These are phyloP conservation scores for Boletus tomentosulus DNA, from an alignment of 768 basidiomycete genomes.

Conservation along the genomic window DNA sequence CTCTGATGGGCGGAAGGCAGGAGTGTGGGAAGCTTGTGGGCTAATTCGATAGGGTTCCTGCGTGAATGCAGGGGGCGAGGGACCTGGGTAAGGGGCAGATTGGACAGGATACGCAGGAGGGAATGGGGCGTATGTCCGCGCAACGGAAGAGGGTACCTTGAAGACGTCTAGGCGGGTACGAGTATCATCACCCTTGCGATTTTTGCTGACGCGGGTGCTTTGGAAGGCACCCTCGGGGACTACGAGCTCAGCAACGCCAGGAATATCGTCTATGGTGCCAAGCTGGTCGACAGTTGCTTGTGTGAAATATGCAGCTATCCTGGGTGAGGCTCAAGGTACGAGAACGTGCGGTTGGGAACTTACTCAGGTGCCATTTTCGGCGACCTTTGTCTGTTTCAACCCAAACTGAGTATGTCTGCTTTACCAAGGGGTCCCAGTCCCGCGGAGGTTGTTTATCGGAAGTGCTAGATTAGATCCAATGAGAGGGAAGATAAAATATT, in stretches of 20 bases:
- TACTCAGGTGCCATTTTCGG: constrained; percentile 83
- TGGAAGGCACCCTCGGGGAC: constrained; percentile 67
- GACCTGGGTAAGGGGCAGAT: constrained; percentile 21
- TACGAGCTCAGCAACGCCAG: constrained; percentile 51
- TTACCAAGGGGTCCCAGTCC: constrained; percentile 68
- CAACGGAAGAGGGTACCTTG: constrained; percentile 28
- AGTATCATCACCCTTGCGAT: constrained; percentile 40
- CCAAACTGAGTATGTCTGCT: constrained; percentile 84
- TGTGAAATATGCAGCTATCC: constrained; percentile 77
- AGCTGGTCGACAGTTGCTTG: constrained; percentile 69
- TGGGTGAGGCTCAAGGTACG: constrained; percentile 18
- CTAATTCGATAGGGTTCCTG: constrained; percentile 24
- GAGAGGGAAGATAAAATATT: constrained; percentile 7
- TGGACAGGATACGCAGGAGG: constrained; percentile 32
- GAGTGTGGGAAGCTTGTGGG: constrained; percentile 22
- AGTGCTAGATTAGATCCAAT: constrained; percentile 21
- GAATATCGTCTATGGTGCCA: constrained; percentile 66
- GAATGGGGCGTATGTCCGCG: constrained; percentile 42
- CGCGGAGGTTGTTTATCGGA: constrained; percentile 51
- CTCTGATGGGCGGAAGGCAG: constrained; percentile 21
- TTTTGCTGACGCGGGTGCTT: constrained; percentile 59
- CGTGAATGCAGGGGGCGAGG: constrained; percentile 16
- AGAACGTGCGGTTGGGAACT: constrained; percentile 23
- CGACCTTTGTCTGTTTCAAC: constrained; percentile 58
- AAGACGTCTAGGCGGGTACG: constrained; percentile 31